phyloP scores from a whole-genome alignment of 139 green algal genomes.

The Micromonas pusilla region DNA sequence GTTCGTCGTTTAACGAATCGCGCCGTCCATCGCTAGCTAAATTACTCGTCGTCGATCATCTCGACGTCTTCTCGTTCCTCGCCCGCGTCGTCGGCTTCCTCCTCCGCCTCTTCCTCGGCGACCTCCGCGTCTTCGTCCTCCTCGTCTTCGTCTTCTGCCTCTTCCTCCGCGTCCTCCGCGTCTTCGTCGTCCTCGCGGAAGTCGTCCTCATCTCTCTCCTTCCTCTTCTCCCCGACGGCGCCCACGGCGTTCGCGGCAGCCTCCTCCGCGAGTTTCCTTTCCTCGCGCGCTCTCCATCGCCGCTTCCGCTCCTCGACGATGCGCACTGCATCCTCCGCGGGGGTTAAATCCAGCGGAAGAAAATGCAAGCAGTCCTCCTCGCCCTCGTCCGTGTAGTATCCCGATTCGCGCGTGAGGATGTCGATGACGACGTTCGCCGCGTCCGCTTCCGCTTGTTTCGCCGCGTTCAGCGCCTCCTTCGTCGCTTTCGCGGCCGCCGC shows the following conservation, averaged over 20 bases:
- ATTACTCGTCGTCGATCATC: too few species aligned
- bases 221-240: background rate
- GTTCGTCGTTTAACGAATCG: too few species aligned
- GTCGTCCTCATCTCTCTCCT: background rate
- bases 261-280: background rate
- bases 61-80: background rate
- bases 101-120: background rate
- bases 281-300: background rate
- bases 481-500: background rate
- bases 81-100: background rate
- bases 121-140: background rate
- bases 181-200: background rate
- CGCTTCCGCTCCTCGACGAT: background rate
- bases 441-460: background rate
- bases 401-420: background rate
- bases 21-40: too few species aligned
- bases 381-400: background rate
- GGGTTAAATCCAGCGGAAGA: background rate
- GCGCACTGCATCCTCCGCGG: background rate
- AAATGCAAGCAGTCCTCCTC: background rate
- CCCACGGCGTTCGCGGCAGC: background rate
- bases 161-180: background rate
- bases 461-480: background rate
- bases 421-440: background rate
- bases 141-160: conserved; percentile 1